Base-by-base conservation (phyloP, 1,284 basidiomycete species). In the Cutaneotrichosporon dermatis region DNA sequence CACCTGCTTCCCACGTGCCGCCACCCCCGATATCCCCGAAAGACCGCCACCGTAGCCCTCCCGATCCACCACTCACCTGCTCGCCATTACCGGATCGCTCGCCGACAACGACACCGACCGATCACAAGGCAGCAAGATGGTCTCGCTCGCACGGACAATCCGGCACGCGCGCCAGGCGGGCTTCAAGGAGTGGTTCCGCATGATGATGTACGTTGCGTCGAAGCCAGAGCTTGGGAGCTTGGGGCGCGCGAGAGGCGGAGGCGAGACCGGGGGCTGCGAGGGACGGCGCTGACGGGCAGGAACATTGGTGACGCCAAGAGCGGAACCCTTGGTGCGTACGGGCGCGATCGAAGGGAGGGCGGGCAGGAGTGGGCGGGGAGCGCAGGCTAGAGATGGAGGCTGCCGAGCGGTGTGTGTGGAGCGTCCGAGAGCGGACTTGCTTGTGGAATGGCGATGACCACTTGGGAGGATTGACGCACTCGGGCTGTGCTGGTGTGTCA, bases 231-330 rank as follows among this genome's bases (percentile, higher is more conserved):
- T 25, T 25, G 25, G 25, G 25, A 25, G 25, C 25, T 25, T 25
- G 25, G 25, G 25, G 25, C 25, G 25, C 25, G 25, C 25, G 25
- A 25, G 25, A 25, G 25, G 25, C 25, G 25, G 25, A 25, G 25
- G 25, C 25, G 33, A 42, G 6, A 15, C 13, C 43, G 43, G 13
- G 6, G 43, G 43, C 8, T 7, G 43, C n/a, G 45, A 8, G 9
- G 51, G 42, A 25, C 8, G 25, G 43, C 56, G 39, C 52, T 61
- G n/a, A 43, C 16, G 66, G 25, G 88, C 85, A 92, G 78, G 57
- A 92, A 93, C 75, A 94, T 94, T 63, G 88, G 90, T 54, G 93
- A 96, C 69, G 89, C 89, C 58, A 97, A 96, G 79, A 85, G 84
- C 33, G 93, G 92, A 13, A 80, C 81, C 65, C 82, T 85, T 57